Evolutionary conservation across 2,329 filamentous ascomycete genomes (phyloP), one percentile per base, ranked within the genome.

Genomic region (Xylariomycetidae sp.): DNA sequence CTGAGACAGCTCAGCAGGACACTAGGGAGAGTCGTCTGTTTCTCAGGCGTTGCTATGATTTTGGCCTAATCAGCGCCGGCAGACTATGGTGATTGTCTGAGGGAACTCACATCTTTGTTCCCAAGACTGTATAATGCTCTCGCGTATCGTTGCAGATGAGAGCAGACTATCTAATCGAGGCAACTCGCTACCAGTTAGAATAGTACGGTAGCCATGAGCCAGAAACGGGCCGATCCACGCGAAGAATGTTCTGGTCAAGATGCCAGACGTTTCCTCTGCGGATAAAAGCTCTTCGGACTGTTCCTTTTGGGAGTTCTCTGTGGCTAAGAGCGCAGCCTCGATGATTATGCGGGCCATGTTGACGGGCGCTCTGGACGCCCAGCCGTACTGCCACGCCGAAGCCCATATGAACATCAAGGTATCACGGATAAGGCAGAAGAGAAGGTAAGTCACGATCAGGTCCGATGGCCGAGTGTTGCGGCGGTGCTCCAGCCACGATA

Each of bases 151-250:
- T 6, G 36, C 38, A 2, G 58, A 43, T 2, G 33, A 35, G n/a
- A 59, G 29, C 2, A 41, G 33, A 4, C 29, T 25, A 23, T 53
- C 47, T 5, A 60, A 45, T 1, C 27, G 33, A 1, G 57, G 57
- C 3, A 62, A 35, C 5, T 51, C 45, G 8, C 48, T 28, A 5
- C 34, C 27, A 3, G 37, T 11, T 2, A 62, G 39, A 9, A 49
- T 33, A 5, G 44, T 48, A 2, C 30, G 41, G 30, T 60, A 59
- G 2, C 58, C 59, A 20, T 38, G 23, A 7, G 26, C 16, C 4
- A 63, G 44, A 10, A 61, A 37, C 2, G 46, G 46, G 15, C 55
- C 53, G 14, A 62, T 53, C 58, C 57, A 61, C 20, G 38, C 48
- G 34, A 62, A 59, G 15, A 61, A 45, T 0, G 42, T 39, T 26